phyloP scores from a whole-genome alignment of 2,329 filamentous ascomycete genomes.

The Lecanicillium sp. region DNA sequence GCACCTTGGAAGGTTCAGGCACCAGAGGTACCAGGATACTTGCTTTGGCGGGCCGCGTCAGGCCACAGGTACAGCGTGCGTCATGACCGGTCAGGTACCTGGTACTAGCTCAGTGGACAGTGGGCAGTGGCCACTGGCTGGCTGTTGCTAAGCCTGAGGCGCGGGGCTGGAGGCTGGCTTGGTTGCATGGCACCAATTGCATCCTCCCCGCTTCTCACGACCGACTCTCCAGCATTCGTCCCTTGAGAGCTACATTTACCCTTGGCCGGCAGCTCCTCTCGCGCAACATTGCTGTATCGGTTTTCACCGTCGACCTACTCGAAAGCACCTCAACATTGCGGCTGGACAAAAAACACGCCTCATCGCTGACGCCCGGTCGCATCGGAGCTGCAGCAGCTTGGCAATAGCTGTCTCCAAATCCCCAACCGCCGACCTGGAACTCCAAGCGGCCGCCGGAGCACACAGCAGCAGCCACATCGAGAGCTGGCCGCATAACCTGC shows the following conservation, averaged over 20 bases:
- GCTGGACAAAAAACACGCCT: background rate
- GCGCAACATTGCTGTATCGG: background rate
- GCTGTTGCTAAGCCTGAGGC: no score
- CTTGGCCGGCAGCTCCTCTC: background rate
- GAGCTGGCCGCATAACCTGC: constrained; percentile 28
- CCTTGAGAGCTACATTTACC: constrained; percentile 7
- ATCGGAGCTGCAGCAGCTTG: background rate
- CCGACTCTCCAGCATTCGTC: background rate
- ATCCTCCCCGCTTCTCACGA: constrained; percentile 11
- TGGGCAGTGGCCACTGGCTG: no score
- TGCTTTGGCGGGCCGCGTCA: no score
- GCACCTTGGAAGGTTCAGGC: no score
- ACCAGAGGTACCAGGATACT: no score
- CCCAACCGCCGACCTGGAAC: background rate
- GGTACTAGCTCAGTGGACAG: no score
- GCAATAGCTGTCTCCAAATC: background rate
- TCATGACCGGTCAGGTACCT: no score
- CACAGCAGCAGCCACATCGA: constrained; percentile 18
- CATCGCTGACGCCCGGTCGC: background rate
- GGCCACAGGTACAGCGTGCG: no score
- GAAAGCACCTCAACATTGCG: no score
- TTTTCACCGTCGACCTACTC: background rate
- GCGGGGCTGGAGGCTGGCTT: no score
- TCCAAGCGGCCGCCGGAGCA: background rate
- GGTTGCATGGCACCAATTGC: constrained; percentile 5